Evolutionary conservation across 805 yeast species (phyloP), one percentile per base, ranked within the genome.

Genomic region (Saitoella complicata): DNA sequence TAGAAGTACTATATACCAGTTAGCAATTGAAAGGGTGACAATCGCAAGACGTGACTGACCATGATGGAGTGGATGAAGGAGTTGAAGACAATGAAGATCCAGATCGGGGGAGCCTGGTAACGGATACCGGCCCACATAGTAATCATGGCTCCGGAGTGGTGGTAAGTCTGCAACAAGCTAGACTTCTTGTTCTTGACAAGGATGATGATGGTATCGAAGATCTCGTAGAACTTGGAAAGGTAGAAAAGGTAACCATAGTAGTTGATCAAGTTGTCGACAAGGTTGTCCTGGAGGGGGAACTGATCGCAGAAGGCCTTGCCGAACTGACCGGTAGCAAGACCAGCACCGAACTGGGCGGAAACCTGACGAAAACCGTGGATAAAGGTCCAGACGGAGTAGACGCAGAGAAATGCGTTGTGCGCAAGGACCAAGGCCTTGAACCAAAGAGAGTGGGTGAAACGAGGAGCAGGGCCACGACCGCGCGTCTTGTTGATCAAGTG

Each of bases 41-140:
- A 34, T 11, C n/a, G 11, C 11, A 34, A 11, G 11, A 34, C 37
- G 11, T n/a, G 30, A 8, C 39, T 7, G 3, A 37, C 39, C 86
- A 79, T 79, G 58, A 79, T 68, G 30, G 80, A 66, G 64, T 79
- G 86, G 56, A 79, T 78, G 57, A 79, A 73, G n/a, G 84, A 78
- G 66, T 79, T 79, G 72, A 79, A 79, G 30, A 75, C 82, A 39
- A 78, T 84, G 61, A 79, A 79, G 54, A 79, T 75, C 86, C 86
- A 79, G 58, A 79, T 79, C 34, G 86, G 86, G 5, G 85, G 82
- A 9, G 82, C 71, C 43, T 71, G 72, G 60, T 64, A 79, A 46
- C 85, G 65, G 45, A 76, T 72, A 2, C 86, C 86, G 6, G 81
- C 72, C 85, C 85, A 79, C 86, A 79, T 79, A 48, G 82, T 77